Percentiles rank a stretch among this genome's conserved stretches.
phyloP scores from a whole-genome alignment of 352 stramenopile genomes.

The Phytopythium cucurbitacearum region DNA sequence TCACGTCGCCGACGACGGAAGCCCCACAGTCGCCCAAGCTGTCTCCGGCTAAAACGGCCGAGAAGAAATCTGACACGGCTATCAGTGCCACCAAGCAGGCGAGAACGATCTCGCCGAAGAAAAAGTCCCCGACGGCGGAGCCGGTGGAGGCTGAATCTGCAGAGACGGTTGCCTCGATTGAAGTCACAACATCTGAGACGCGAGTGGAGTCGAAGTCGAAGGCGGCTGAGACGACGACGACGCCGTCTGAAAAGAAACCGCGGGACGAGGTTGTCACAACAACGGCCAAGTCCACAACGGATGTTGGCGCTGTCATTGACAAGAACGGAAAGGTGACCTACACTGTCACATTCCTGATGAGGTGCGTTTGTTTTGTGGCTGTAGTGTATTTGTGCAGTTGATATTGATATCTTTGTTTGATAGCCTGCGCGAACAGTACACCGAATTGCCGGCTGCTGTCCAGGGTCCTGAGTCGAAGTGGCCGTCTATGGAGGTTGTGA shows the following conservation, averaged over 20 bases:
- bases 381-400: not conserved
- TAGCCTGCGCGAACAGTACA: slow-evolving; percentile 56
- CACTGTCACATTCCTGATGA: slow-evolving; percentile 52
- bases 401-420: slow-evolving; percentile 7
- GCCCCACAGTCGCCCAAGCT: slow-evolving; percentile 4
- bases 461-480: slow-evolving; percentile 40
- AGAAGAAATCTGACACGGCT: slow-evolving; percentile 2
- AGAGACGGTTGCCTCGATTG: slow-evolving; percentile 2
- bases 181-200: not conserved
- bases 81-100: slow-evolving; percentile 2
- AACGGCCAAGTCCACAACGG: slow-evolving; percentile 21
- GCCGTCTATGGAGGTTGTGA: slow-evolving; percentile 67
- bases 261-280: not conserved
- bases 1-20: not conserved
- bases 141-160: not conserved
- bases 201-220: not conserved
- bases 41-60: slow-evolving; percentile 5
- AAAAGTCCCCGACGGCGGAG: slow-evolving; percentile 6
- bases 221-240: slow-evolving; percentile 1
- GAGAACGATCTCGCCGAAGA: slow-evolving; percentile 13
- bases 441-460: slow-evolving; percentile 37
- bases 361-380: slow-evolving; percentile 18
- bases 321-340: slow-evolving; percentile 51
- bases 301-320: slow-evolving; percentile 27
- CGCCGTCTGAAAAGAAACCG: slow-evolving; percentile 1